A percentile compares a stretch with the other conserved stretches of the same genome.
Evolutionary conservation across 768 basidiomycete genomes (phyloP).

Genomic region (Xerocomellus intermedius): DNA sequence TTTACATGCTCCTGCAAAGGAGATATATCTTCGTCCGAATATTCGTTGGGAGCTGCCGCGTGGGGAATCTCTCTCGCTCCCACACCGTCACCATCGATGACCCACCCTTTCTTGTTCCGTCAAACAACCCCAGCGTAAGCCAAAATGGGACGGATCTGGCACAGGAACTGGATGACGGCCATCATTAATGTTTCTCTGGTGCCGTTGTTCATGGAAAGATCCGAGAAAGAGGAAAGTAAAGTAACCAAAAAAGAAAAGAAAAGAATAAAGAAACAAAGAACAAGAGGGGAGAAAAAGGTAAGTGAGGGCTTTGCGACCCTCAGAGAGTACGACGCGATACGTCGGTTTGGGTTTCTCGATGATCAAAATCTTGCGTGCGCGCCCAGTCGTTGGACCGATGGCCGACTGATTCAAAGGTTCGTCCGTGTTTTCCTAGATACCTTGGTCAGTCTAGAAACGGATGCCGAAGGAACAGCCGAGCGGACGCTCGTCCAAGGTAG

Average conservation of each 20-base stretch:
- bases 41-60: background rate
- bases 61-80: background rate
- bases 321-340: background rate
- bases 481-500: constrained; percentile 56
- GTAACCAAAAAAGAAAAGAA: background rate
- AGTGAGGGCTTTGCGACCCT: background rate
- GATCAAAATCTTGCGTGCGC: background rate
- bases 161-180: background rate
- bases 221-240: background rate
- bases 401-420: too few species aligned
- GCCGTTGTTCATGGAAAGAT: background rate
- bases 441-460: constrained; percentile 55
- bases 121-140: background rate
- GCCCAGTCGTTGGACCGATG: background rate
- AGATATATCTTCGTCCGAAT: background rate
- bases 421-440: too few species aligned
- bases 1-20: background rate
- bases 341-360: background rate
- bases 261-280: background rate
- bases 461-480: constrained; percentile 47
- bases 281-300: too few species aligned
- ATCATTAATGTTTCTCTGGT: too few species aligned
- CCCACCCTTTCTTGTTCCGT: background rate
- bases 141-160: background rate
- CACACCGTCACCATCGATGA: background rate